These are phyloP conservation scores for Leccinum huronense DNA, from an alignment of 1,284 basidiomycete genomes.

Conservation along the genomic window DNA sequence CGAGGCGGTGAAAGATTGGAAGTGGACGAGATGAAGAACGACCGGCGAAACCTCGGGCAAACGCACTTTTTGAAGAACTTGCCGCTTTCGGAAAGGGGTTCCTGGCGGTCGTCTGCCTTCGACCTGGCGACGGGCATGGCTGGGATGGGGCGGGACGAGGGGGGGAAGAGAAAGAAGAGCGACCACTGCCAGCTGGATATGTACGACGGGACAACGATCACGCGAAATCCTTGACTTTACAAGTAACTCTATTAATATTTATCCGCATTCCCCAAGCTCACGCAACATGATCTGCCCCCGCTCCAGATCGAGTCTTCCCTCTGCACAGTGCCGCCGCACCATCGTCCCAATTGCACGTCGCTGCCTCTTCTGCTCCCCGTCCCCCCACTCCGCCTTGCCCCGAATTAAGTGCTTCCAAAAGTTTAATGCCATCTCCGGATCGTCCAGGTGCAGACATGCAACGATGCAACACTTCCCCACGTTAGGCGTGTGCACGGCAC, in stretches of 20 bases:
- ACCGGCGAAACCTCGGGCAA: constrained; percentile 41
- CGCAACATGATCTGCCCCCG: constrained; percentile 38
- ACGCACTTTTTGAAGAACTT: constrained; percentile 71
- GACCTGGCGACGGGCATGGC: constrained; percentile 63
- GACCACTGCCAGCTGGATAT: too few relatives aligned
- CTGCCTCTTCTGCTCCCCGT: constrained; percentile 42
- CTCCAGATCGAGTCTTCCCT: constrained; percentile 33
- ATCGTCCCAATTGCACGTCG: constrained; percentile 41
- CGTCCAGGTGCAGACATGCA: constrained; percentile 47
- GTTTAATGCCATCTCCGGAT: constrained; percentile 51
- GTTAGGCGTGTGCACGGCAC: constrained; percentile 41
- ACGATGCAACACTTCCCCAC: constrained; percentile 52
- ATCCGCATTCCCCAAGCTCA: constrained; percentile 24
- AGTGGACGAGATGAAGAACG: constrained; percentile 27
- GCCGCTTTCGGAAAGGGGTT: constrained; percentile 57
- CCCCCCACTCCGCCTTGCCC: constrained; percentile 49
- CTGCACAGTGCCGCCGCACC: constrained; percentile 35
- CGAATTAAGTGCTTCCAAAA: constrained; percentile 57
- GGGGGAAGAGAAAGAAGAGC: neutral
- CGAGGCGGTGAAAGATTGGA: constrained; percentile 25
- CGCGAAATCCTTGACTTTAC: neutral
- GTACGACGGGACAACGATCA: neutral
- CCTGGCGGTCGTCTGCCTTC: constrained; percentile 59
- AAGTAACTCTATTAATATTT: constrained; percentile 3
- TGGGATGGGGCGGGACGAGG: neutral